These are phyloP conservation scores for Raffaelea albimanens DNA, from an alignment of 2,329 filamentous ascomycete species.

Conservation along the genomic window DNA sequence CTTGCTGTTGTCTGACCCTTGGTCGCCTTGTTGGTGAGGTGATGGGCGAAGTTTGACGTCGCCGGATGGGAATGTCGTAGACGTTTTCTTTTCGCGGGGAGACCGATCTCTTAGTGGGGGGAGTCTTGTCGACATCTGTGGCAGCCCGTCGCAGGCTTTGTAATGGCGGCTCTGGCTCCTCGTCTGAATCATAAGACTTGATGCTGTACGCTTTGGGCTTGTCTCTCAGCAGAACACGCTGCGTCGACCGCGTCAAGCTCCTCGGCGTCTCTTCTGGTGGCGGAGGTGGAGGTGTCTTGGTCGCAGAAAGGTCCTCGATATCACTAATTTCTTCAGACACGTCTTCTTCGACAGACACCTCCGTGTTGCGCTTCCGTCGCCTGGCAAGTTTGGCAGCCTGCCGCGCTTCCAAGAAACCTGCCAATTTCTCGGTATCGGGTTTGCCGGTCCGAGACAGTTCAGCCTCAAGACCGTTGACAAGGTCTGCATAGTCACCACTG, in stretches of 20 bases:
- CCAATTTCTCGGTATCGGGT: slow-evolving; percentile 5
- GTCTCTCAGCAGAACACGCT: slow-evolving; percentile 7
- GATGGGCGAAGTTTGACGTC: too few species aligned
- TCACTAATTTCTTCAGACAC: slow-evolving; percentile 42
- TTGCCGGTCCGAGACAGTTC: slow-evolving; percentile 23
- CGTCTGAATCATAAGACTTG: slow-evolving; percentile 10
- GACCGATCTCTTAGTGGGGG: too few species aligned
- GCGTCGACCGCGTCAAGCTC: background rate
- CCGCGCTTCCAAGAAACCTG: slow-evolving; percentile 1
- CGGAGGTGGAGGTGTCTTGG: background rate
- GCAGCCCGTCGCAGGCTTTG: background rate
- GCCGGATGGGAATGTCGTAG: too few species aligned
- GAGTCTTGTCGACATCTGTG: too few species aligned
- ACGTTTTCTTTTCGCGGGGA: too few species aligned
- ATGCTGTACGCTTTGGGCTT: slow-evolving; percentile 11
- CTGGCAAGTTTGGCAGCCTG: background rate
- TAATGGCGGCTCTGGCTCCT: slow-evolving; percentile 4
- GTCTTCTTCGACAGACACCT: slow-evolving; percentile 19
- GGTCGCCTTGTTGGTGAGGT: too few species aligned
- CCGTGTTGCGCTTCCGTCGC: background rate
- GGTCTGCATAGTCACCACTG: slow-evolving; percentile 28
- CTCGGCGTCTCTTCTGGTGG: background rate
- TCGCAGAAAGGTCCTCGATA: slow-evolving; percentile 34
- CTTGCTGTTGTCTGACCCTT: too few species aligned
- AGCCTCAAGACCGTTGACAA: slow-evolving; percentile 31